Evolutionary conservation across 192 early-diverging fungal species (phyloP).

Genomic region (Linnemannia elongata): DNA sequence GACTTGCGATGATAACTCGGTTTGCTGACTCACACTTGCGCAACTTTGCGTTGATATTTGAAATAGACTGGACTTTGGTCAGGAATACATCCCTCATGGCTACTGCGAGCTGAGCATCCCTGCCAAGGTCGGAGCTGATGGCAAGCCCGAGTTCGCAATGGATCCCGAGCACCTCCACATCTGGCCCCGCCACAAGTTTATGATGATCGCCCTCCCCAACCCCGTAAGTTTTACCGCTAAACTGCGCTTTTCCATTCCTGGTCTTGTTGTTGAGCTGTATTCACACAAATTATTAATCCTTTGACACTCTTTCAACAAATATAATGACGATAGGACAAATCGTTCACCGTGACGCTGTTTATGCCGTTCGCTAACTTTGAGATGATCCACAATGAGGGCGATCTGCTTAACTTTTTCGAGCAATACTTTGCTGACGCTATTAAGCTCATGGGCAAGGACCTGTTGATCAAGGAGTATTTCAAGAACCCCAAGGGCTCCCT

Average conservation of each 20-base stretch:
- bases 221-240: constrained; percentile 59
- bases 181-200: constrained; percentile 96
- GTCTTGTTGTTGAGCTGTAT: too few relatives aligned
- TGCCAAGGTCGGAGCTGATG: constrained; percentile 67
- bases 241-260: background rate
- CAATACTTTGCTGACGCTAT: constrained; percentile 84
- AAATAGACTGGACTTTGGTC: constrained; percentile 82
- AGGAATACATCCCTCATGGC: constrained; percentile 91
- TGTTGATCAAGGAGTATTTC: constrained; percentile 82
- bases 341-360: constrained; percentile 97
- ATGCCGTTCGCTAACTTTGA: constrained; percentile 93
- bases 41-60: background rate
- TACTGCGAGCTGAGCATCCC: constrained; percentile 95
- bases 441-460: constrained; percentile 80
- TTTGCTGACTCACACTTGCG: background rate
- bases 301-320: background rate
- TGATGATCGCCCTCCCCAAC: constrained; percentile 99
- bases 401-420: constrained; percentile 80
- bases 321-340: constrained; percentile 73
- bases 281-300: background rate
- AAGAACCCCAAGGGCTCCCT: constrained; percentile 88
- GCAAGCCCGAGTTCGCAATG: constrained; percentile 80
- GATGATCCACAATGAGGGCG: constrained; percentile 70
- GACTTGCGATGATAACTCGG: background rate
- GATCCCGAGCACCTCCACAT: constrained; percentile 95